Base-by-base conservation (phyloP, 2,329 filamentous ascomycete species). In the Ophiognomonia clavigignenti-juglandacearum region DNA sequence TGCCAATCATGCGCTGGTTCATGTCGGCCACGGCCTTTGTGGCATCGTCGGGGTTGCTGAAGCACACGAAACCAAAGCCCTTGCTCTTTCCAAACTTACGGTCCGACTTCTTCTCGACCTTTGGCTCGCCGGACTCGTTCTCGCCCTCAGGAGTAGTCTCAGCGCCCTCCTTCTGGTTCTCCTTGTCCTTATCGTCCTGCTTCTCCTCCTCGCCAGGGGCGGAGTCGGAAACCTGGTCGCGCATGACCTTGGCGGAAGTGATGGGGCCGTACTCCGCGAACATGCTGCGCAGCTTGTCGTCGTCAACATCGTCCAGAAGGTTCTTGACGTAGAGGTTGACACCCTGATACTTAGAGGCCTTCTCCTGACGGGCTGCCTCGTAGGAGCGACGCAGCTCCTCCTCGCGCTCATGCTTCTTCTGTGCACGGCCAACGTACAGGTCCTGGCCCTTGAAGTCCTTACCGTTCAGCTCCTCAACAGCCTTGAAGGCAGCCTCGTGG, bases 301-400 rank as follows among this genome's bases (percentile, higher is more conserved):
- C 93, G 63, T 98, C 93, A 57, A 98, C 83, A 52, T 97, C 93
- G 59, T 98, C 93, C 56, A 90, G 86, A 52, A 98, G 77, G 73
- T 98, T 98, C 85, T 98, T 98, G 75, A 98, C 93, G 77, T 98
- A 98, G 41, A 98, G 81, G 77, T 98, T 98, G 69, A 98, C 93
- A 59, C 93, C 93, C 75, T 96, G 90, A 74, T 98, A 98, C 78
- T 98, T 98, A 76, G 83, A 95, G 68, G 90, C 91, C 80, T 98
- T 98, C 81, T 98, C 93, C 61, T 95, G 79, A 62, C 93, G 92
- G 61, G 90, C 90, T 63, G 92, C 92, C 73, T 98, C 93, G 71
- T 98, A 97, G 64, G 96, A 95, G 79, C 89, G 95, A 75, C 93
- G 91, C 53, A 98, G 85, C 74, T 98, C 93, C 75, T 98, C 93